These are phyloP conservation scores for Drechslerella coelobrocha DNA, from an alignment of 2,329 filamentous ascomycete species.

Conservation along the genomic window DNA sequence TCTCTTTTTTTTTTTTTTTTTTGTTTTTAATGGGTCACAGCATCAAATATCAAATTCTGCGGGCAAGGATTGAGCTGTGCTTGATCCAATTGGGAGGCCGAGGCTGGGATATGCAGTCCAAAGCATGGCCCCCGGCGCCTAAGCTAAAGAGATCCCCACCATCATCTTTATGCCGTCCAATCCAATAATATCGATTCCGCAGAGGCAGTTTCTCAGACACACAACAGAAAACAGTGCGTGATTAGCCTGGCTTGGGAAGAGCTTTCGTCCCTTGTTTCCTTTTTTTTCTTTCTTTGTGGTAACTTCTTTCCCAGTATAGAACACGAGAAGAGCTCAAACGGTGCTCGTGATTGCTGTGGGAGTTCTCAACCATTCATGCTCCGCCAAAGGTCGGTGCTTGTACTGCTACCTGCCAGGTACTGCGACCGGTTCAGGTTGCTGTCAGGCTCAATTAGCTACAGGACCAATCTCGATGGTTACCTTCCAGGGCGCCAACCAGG, in stretches of 20 bases:
- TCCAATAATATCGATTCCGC: conserved; percentile 51
- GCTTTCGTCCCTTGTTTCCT: conserved; percentile 8
- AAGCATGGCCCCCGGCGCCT: conserved; percentile 49
- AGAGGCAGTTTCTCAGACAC: conserved; percentile 42
- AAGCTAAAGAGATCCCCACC: conserved; percentile 51
- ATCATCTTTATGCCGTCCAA: conserved; percentile 43
- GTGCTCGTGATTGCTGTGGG: conserved; percentile 50
- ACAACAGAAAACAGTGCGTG: conserved; percentile 45
- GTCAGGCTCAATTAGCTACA: conserved; percentile 38
- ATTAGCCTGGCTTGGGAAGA: conserved; percentile 45
- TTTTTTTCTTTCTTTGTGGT: conserved; percentile 11
- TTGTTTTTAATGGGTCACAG: conserved; percentile 49
- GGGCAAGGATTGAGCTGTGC: conserved; percentile 41
- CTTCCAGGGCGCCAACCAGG: conserved; percentile 46
- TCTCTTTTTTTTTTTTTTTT: too few species aligned
- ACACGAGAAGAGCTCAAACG: conserved; percentile 48
- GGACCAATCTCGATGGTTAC: conserved; percentile 13
- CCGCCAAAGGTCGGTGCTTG: conserved; percentile 28
- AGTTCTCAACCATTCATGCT: conserved; percentile 24
- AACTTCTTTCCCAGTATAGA: conserved; percentile 34
- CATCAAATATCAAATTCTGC: conserved; percentile 44
- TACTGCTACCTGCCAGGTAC: conserved; percentile 50
- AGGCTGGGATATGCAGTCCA: conserved; percentile 51
- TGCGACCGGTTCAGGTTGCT: conserved; percentile 22
- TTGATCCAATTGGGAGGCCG: conserved; percentile 51